Evolutionary conservation across 1,284 basidiomycete species (phyloP), one percentile per base, ranked within the genome.

Genomic region (Melampsora americana): DNA sequence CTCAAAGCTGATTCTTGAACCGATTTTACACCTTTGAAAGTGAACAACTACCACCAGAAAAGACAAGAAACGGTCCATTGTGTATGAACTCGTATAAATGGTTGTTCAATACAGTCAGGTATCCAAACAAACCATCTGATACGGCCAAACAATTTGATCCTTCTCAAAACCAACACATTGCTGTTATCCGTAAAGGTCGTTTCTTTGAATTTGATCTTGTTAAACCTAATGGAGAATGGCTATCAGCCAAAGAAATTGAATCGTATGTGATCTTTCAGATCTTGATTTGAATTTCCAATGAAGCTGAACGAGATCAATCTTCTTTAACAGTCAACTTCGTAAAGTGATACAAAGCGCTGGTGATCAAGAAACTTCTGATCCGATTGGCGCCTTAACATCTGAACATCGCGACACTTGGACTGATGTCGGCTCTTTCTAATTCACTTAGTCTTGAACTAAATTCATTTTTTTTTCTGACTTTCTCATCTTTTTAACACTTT

Each of bases 11-110:
- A 53, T 16, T 20, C 50, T 16, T 53, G 16, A n/a, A n/a, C n/a
- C 61, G 12, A 1, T 1, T 39, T 32, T 35, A 46, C 46, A 16
- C 28, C 35, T 9, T 26, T n/a, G 65, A 11, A 78, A 92, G 92
- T 78, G 87, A 90, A 79, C 85, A 87, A 77, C 88, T 99, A 23
- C 92, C 94, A 82, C 95, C 95, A 1, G 95, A 99, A 82, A 93
- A 90, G 84, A 88, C 90, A 64, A 89, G 90, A 71, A 88, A 89
- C 0, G 86, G 87, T 20, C 92, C 95, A 1, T 85, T 99, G n/a
- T 91, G 91, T 84, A 95, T 95, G 92, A 87, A 86, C 2, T 93
- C 93, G n/a, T 97, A 95, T 88, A 90, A 92, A 83, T 95, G 93
- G 90, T 86, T 94, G 86, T 97, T 99, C 88, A 96, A 98, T 84